These are phyloP conservation scores for Saccharomyces cerevisiae DNA, from an alignment of 805 yeast genomes.

Conservation along the genomic window DNA sequence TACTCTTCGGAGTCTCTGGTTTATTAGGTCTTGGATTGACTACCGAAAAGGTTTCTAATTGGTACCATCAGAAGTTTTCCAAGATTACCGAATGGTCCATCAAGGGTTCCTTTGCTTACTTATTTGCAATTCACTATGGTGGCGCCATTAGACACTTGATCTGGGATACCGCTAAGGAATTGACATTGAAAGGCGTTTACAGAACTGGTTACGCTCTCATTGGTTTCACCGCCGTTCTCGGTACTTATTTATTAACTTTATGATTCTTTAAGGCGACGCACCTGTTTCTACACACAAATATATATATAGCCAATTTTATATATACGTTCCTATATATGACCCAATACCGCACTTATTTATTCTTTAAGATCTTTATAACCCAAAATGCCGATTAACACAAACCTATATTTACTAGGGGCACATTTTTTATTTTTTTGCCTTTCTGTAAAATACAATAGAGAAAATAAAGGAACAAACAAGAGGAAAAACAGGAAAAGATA, in stretches of 20 bases:
- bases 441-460: background rate
- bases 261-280: background rate
- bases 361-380: background rate
- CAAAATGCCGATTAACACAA: background rate
- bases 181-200: constrained; percentile 81
- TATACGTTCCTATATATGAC: background rate
- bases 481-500: background rate
- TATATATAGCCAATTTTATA: background rate
- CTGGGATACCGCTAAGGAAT: constrained; percentile 84
- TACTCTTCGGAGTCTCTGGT: constrained; percentile 64
- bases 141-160: constrained; percentile 89
- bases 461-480: background rate
- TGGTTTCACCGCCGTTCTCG: constrained; percentile 49
- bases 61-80: constrained; percentile 54
- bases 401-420: background rate
- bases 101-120: constrained; percentile 67
- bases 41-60: constrained; percentile 29
- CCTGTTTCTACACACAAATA: background rate
- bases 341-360: background rate
- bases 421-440: background rate
- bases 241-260: constrained; percentile 44
- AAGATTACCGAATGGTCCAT: constrained; percentile 48
- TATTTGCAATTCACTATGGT: constrained; percentile 78
- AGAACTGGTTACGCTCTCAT: constrained; percentile 82
- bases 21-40: constrained; percentile 44